Conservation (phyloP, 139 green algal genomes). For the Coccomyxa sp. region DNA sequence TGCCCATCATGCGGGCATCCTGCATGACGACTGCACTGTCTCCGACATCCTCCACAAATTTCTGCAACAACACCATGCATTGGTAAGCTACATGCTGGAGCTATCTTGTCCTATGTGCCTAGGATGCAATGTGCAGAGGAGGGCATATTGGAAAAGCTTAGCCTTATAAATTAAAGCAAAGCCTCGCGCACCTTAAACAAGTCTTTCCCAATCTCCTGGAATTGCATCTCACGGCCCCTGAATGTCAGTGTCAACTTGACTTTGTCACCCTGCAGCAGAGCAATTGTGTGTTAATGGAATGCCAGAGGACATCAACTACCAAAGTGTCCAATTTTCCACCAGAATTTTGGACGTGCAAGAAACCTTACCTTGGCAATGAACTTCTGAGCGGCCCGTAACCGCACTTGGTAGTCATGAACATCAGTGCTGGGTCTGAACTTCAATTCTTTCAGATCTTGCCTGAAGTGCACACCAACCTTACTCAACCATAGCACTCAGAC, state of each 20-base stretch:
- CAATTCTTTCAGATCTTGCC: constrained; percentile 73
- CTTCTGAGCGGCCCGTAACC: constrained; percentile 52
- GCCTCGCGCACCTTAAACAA: constrained; percentile 44
- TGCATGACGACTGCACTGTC: neutral
- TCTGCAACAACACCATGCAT: neutral
- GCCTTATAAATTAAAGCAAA: neutral
- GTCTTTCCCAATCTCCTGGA: constrained; percentile 52
- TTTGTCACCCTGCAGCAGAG: constrained; percentile 45
- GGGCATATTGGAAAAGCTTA: neutral
- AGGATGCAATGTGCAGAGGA: neutral
- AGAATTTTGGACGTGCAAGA: neutral
- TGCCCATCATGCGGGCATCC: neutral
- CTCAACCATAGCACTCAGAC: neutral
- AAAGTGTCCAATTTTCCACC: neutral
- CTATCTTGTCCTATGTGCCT: neutral
- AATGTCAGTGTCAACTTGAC: constrained; percentile 75
- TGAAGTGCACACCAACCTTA: neutral
- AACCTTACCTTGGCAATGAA: constrained; percentile 59
- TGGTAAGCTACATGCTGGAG: neutral
- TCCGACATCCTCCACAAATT: neutral
- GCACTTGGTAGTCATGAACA: constrained; percentile 75
- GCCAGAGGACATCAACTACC: neutral
- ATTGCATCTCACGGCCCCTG: constrained; percentile 70
- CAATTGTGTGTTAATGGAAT: neutral
- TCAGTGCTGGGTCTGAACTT: constrained; percentile 80